Evolutionary conservation across 2,329 filamentous ascomycete genomes (phyloP), one percentile per base, ranked within the genome.

Genomic region (Tolypocladium endophyticum): DNA sequence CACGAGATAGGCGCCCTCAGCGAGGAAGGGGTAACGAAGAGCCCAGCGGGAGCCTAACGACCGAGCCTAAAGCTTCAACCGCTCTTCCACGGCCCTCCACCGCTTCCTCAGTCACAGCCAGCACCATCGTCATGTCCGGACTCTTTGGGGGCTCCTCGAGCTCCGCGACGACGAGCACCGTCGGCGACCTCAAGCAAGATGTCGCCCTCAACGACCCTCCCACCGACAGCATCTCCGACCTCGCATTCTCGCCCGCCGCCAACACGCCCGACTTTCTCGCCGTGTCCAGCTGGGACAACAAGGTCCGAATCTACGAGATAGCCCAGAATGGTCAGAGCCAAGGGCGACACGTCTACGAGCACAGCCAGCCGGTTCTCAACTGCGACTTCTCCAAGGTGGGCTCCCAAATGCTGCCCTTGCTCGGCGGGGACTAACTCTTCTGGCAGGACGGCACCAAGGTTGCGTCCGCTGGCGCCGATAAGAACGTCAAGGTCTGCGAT

Each of bases 251-350:
- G 18, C 85, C 88, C 69, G 80, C 69, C 69, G 76, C 62, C 69
- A 79, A 71, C 69, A 73, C 68, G 54, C 71, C 73, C 69, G 91
- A 97, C 68, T 89, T 95, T 71, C 81, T 99, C 23, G 92, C 93
- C 30, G 90, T 97, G 41, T 80, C 91, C 55, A 96, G 91, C 68
- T 99, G 94, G 94, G 94, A 99, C 76, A 96, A 95, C 79, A 96
- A 96, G 74, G 91, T 97, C 64, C 88, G 92, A 70, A 93, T 99
- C 71, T 99, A 97, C 77, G 91, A 97, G 74, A 91, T 97, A 71
- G 85, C 87, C 64, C 77, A 76, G 60, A 85, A 85, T 65, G 91
- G 92, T 52, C 84, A 89, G 71, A 93, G 89, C 69, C 85, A 91
- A 71, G 92, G 91, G 56, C 93, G 92, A 70, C 91, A 91, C 63